phyloP scores from a whole-genome alignment of 2,329 filamentous ascomycete genomes.

The Fusarium phyllophilum region DNA sequence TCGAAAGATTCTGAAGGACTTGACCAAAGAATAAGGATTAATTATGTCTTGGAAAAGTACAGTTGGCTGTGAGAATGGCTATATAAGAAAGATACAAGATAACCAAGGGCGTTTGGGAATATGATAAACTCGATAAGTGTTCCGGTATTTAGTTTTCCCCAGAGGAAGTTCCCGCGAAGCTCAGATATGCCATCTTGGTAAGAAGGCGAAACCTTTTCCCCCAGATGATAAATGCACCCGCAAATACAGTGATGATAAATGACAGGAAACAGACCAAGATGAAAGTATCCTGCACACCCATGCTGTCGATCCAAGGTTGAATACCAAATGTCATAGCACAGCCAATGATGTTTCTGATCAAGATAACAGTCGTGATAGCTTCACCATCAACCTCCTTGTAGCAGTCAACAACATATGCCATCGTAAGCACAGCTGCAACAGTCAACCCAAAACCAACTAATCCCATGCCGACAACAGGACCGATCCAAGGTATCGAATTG shows the following conservation, averaged over 20 bases:
- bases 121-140: not conserved
- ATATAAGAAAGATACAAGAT: not conserved
- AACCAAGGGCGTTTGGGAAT: not conserved
- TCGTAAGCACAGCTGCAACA: not conserved
- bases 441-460: not conserved
- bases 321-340: not conserved
- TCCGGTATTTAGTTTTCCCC: rapidly evolving
- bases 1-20: slow-evolving; percentile 46
- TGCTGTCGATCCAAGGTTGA: not conserved
- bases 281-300: not conserved
- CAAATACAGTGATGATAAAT: rapidly evolving
- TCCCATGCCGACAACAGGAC: not conserved
- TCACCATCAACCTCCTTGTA: not conserved
- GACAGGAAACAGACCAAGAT: not conserved
- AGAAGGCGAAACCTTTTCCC: not conserved
- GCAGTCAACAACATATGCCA: not conserved
- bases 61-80: not conserved
- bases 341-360: not conserved
- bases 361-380: not conserved
- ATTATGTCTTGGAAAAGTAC: rapidly evolving
- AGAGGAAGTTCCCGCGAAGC: not conserved
- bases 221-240: not conserved
- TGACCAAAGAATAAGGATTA: slow-evolving; percentile 11
- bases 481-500: not conserved
- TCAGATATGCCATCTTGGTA: not conserved